phyloP scores from a whole-genome alignment of 83 land plant species.

The Thuja plicata region DNA sequence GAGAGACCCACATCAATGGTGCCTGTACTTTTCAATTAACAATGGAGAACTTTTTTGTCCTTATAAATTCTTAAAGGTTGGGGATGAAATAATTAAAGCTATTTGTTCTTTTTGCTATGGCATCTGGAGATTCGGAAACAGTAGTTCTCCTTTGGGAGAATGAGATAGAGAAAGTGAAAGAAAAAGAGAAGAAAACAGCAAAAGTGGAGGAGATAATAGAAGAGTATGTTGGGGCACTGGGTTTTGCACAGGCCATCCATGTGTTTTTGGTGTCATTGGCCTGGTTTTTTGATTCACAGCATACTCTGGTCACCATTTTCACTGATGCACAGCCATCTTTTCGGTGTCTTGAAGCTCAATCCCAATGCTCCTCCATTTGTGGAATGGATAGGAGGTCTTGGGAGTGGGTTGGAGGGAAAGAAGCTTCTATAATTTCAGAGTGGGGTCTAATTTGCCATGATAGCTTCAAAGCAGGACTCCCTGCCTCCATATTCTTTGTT shows the following conservation, averaged over 20 bases:
- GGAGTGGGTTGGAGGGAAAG: constrained; percentile 46
- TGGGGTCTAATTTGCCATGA: constrained; percentile 45
- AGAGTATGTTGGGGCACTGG: constrained; percentile 40
- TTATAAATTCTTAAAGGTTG: not conserved
- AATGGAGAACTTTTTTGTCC: not conserved
- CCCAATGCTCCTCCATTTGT: constrained; percentile 20
- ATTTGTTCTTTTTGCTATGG: not conserved
- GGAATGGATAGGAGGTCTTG: constrained; percentile 28
- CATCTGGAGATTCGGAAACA: not conserved
- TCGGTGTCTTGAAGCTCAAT: constrained; percentile 19
- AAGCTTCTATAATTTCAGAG: constrained; percentile 41
- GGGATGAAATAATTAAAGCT: not conserved
- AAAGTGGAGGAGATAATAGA: constrained; percentile 47
- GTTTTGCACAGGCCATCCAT: constrained; percentile 39
- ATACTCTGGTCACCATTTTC: constrained; percentile 51
- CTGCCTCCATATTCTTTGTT: constrained; percentile 45
- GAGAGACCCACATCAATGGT: not conserved
- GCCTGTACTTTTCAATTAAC: too few relatives aligned
- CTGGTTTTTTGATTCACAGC: constrained; percentile 48
- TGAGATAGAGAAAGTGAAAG: constrained; percentile 9
- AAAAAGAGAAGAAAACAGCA: not conserved
- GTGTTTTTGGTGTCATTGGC: constrained; percentile 44
- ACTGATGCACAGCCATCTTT: constrained; percentile 37
- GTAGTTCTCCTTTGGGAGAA: not conserved
- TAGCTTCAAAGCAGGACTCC: constrained; percentile 39